Evolutionary conservation across 169 alveolate genomes (phyloP).

Genomic region (Plasmodium knowlesi): DNA sequence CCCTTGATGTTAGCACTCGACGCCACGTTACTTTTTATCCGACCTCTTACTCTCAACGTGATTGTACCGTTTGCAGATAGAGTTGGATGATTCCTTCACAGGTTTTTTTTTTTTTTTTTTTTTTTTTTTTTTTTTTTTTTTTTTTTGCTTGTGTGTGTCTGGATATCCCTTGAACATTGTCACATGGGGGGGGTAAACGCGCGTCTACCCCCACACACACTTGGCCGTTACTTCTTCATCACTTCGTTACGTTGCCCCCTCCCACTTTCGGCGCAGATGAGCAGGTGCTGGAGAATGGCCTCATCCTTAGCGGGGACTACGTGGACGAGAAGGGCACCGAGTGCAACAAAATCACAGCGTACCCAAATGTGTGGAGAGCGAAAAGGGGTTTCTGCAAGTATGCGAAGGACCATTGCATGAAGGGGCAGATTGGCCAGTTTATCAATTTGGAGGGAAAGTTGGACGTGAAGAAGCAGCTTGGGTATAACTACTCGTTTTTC

Average conservation of each 20-base stretch:
- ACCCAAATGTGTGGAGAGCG: conserved; percentile 25
- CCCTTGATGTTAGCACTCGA: neutral
- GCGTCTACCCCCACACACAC: neutral
- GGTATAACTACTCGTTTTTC: conserved; percentile 30
- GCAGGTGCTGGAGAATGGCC: conserved; percentile 7
- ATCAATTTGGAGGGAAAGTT: conserved; percentile 4
- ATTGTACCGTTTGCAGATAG: neutral
- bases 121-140: neutral
- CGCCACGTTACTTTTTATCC: neutral
- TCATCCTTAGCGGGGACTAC: conserved; percentile 5
- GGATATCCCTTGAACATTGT: neutral
- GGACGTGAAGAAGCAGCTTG: neutral
- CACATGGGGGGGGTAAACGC: neutral
- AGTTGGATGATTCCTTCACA: conserved; percentile 13
- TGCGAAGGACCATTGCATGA: conserved; percentile 10
- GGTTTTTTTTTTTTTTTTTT: conserved; percentile 12
- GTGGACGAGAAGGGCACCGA: conserved; percentile 25
- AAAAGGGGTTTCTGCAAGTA: conserved; percentile 24
- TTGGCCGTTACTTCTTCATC: neutral
- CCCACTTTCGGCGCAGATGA: neutral
- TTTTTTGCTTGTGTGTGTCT: too few species aligned
- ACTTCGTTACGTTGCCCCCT: neutral
- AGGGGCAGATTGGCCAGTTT: conserved; percentile 18
- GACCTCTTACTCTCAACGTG: neutral
- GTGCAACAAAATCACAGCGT: conserved; percentile 20